These are phyloP conservation scores for Leptodontidium sp. DNA, from an alignment of 2,329 filamentous ascomycete genomes.

Conservation along the genomic window DNA sequence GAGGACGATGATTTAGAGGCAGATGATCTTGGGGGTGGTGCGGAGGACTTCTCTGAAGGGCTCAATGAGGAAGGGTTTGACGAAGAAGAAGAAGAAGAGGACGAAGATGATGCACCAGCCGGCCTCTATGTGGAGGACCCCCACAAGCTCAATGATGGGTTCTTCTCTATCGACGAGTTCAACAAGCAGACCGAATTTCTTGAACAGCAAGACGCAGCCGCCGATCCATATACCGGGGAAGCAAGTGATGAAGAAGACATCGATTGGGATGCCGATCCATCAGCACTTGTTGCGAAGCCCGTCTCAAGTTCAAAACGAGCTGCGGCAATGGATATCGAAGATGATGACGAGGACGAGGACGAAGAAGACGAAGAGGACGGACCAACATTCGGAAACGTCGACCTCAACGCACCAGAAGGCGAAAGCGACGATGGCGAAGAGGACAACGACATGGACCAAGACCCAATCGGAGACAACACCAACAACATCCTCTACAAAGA, in stretches of 20 bases:
- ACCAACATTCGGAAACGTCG: slow-evolving; percentile 83
- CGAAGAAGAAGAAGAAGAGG: slow-evolving; percentile 56
- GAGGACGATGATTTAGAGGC: slow-evolving; percentile 47
- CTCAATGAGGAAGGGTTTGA: slow-evolving; percentile 48
- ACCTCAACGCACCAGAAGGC: slow-evolving; percentile 77
- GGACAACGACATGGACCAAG: slow-evolving; percentile 64
- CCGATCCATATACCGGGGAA: slow-evolving; percentile 76
- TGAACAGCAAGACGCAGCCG: slow-evolving; percentile 83
- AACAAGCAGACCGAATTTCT: slow-evolving; percentile 92
- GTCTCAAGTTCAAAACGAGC: slow-evolving; percentile 44
- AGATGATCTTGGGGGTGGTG: slow-evolving; percentile 20
- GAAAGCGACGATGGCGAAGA: slow-evolving; percentile 69
- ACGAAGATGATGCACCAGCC: slow-evolving; percentile 56
- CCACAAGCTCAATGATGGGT: slow-evolving; percentile 92
- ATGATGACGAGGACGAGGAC: slow-evolving; percentile 62
- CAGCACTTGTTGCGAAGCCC: slow-evolving; percentile 52
- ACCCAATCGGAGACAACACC: slow-evolving; percentile 69
- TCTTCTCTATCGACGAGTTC: slow-evolving; percentile 98
- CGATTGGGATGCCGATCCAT: slow-evolving; percentile 85
- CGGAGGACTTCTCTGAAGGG: slow-evolving; percentile 50
- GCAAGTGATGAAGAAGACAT: slow-evolving; percentile 86
- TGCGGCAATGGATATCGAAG: slow-evolving; percentile 46
- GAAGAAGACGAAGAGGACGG: slow-evolving; percentile 81
- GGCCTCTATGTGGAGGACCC: slow-evolving; percentile 74
- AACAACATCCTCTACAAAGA: slow-evolving; percentile 92